A percentile compares a stretch with the other conserved stretches of the same genome.
Evolutionary conservation across 2,329 filamentous ascomycete species (phyloP).

Genomic region (Trichophyton rubrum): DNA sequence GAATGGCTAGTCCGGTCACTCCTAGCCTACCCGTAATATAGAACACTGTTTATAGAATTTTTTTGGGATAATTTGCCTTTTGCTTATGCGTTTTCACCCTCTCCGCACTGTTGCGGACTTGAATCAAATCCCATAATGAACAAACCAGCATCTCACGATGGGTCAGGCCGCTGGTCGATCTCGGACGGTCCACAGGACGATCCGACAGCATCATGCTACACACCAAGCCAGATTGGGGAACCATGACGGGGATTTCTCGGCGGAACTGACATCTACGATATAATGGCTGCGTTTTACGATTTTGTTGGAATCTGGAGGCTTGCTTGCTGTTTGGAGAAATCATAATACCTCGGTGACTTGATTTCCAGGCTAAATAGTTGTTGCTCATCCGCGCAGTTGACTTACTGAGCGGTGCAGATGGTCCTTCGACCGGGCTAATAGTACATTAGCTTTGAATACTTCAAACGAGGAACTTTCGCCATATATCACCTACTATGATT

Average conservation of each 20-base stretch:
- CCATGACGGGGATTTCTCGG: neutral
- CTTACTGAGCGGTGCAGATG: neutral
- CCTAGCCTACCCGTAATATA: constrained; percentile 15
- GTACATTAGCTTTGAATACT: neutral
- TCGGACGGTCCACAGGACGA: neutral
- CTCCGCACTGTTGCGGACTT: neutral
- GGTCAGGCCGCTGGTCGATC: neutral
- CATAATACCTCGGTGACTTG: neutral
- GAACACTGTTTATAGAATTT: constrained; percentile 7
- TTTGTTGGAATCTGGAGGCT: neutral
- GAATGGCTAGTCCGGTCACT: constrained; percentile 17
- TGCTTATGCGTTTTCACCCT: neutral
- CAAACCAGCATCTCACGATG: neutral
- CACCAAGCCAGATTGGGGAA: neutral
- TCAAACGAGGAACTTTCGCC: too few species aligned
- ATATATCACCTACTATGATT: too few species aligned
- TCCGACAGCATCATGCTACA: neutral
- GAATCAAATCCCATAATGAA: neutral
- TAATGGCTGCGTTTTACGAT: neutral
- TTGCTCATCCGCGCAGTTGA: neutral
- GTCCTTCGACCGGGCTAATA: neutral
- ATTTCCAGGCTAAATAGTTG: neutral
- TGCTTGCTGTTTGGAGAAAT: neutral
- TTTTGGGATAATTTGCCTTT: neutral
- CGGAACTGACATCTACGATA: neutral